Evolutionary conservation across 2,329 filamentous ascomycete species (phyloP), one percentile per base, ranked within the genome.

Genomic region (Calonectria multiphialidica): DNA sequence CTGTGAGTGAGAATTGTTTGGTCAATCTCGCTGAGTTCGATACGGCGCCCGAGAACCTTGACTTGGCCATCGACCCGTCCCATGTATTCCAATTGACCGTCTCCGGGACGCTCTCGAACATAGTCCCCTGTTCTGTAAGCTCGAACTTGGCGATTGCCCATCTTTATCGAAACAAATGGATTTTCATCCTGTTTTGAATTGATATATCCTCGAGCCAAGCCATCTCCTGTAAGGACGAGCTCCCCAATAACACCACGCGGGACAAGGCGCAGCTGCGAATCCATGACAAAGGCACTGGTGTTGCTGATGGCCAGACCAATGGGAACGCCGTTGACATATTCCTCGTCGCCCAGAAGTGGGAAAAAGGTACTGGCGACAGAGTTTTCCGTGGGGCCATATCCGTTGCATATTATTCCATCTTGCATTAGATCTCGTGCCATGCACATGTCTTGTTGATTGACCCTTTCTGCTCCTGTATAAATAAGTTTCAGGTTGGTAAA

Each of bases 1-100:
- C 8, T 12, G n/a, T 21, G n/a, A 47, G n/a, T 21, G n/a, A 18
- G 44, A 47, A 47, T n/a, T 23, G 44, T 81, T 0, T 79, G 78
- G 3, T 81, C 81, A 0, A 83, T 82, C 49, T 82, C 79, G 1
- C 1, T 65, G 33, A 72, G 77, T 44, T 80, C 75, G 9, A 82
- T 80, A 68, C n/a, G 0, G 12, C 71, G 5, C 79, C 81, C 40
- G 81, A 76, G 42, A 80, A 82, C 78, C 80, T 81, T 1, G 81
- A 83, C 4, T 72, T 81, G 44, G 80, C 81, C 82, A 10, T 77
- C 79, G 1, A 73, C 73, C 30, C 44, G 21, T 5, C 44, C 44
- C 9, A 47, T 21, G 23, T 47, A 47, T 23, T 47, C 44, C 44
- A 47, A 47, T 47, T 23, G n/a, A 6, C 44, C 44, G n/a, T 47